These are phyloP conservation scores for Leccinellum rugosiceps DNA, from an alignment of 768 basidiomycete genomes.

Conservation along the genomic window DNA sequence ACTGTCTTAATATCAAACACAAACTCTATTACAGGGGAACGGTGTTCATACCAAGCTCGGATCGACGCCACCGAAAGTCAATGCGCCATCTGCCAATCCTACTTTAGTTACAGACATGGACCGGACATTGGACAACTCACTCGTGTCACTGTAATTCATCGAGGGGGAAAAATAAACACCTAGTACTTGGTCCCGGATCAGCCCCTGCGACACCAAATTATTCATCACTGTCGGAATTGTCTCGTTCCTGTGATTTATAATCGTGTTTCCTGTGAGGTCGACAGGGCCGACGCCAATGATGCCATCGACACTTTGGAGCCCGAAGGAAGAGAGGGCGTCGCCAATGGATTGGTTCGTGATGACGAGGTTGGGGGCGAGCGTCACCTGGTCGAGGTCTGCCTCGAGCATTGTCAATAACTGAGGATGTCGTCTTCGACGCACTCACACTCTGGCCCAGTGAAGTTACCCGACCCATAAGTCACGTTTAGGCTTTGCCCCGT, in stretches of 20 bases:
- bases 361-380: constrained; percentile 23
- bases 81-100: neutral
- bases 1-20: constrained; percentile 3
- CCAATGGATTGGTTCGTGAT: constrained; percentile 31
- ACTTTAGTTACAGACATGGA: neutral
- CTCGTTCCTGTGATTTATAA: neutral
- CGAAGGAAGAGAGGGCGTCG: constrained; percentile 13
- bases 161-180: constrained; percentile 1
- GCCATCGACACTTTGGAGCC: constrained; percentile 23
- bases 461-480: constrained; percentile 13
- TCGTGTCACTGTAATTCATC: neutral
- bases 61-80: neutral
- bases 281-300: constrained; percentile 24
- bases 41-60: neutral
- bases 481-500: constrained; percentile 21
- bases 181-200: constrained; percentile 12
- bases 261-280: constrained; percentile 7
- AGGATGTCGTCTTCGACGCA: neutral
- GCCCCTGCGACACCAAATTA: constrained; percentile 17
- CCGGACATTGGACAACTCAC: neutral
- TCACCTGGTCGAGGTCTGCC: constrained; percentile 27
- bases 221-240: constrained; percentile 21
- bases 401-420: neutral
- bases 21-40: neutral
- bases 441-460: constrained; percentile 36